Evolutionary conservation across 176 grass and related monocot species (phyloP).

Genomic region (Coix lacrymajobi): DNA sequence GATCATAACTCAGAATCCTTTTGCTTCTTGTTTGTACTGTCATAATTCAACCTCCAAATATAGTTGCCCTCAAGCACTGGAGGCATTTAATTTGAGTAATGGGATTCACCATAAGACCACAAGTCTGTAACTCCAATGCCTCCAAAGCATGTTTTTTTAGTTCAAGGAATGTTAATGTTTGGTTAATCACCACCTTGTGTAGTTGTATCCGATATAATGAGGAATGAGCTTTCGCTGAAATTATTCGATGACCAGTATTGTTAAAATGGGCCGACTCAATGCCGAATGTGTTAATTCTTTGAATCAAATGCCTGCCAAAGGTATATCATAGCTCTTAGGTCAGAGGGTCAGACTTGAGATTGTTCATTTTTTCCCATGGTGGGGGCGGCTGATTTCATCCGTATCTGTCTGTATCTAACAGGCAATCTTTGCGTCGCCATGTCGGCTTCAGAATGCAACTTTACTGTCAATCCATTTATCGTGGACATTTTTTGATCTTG

Average conservation of each 20-base stretch:
- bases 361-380: no score
- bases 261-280: not conserved
- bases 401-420: no score
- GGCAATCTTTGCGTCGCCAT: not conserved
- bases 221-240: not conserved
- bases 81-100: not conserved
- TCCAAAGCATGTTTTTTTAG: not conserved
- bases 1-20: not conserved
- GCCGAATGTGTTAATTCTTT: not conserved
- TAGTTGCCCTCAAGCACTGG: not conserved
- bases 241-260: not conserved
- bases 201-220: not conserved
- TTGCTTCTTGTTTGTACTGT: not conserved
- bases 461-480: no score
- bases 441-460: not conserved
- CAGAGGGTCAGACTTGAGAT: not conserved
- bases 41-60: not conserved
- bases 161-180: no score
- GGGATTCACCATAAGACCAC: not conserved
- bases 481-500: no score
- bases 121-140: not conserved
- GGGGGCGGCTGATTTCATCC: not conserved
- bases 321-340: not conserved
- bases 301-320: not conserved
- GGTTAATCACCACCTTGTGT: no score